These are phyloP conservation scores for Hamamelis virginiana DNA, from an alignment of 164 flowering plant genomes.

Conservation along the genomic window DNA sequence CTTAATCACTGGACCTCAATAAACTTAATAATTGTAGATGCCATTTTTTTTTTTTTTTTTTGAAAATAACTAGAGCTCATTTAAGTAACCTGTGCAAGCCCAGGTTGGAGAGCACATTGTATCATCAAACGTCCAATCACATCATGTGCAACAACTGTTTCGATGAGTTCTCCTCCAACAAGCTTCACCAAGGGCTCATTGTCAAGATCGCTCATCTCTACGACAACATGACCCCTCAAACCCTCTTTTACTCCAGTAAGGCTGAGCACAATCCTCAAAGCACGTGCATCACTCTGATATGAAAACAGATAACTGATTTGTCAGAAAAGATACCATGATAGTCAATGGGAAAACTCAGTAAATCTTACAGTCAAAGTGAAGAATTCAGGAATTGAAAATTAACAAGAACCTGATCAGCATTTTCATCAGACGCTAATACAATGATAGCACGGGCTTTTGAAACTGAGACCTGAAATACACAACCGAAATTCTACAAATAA, in stretches of 20 bases:
- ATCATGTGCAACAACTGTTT: conserved; percentile 98
- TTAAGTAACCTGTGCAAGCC: conserved; percentile 82
- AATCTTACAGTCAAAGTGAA: neutral
- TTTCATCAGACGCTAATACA: conserved; percentile 90
- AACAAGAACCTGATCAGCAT: conserved; percentile 79
- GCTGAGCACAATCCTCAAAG: conserved; percentile 90
- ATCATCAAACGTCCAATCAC: conserved; percentile 97
- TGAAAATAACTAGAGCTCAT: neutral
- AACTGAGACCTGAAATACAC: conserved; percentile 69
- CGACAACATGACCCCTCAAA: conserved; percentile 87
- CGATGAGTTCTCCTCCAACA: conserved; percentile 91
- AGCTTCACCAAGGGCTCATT: conserved; percentile 95
- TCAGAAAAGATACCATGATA: neutral
- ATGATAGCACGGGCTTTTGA: conserved; percentile 93
- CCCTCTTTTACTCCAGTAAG: conserved; percentile 96
- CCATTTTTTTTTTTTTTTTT: neutral
- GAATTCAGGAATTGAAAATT: neutral
- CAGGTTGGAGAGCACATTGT: conserved; percentile 97
- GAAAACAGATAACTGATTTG: conserved; percentile 1
- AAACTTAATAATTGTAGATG: neutral
- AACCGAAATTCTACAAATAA: conserved; percentile 3
- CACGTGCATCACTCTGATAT: conserved; percentile 92
- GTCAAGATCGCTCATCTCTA: conserved; percentile 94
- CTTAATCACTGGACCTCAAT: neutral
- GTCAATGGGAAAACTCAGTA: neutral